Conservation (phyloP, 305 asterid genomes). For the Fraxinus dipetala region DNA sequence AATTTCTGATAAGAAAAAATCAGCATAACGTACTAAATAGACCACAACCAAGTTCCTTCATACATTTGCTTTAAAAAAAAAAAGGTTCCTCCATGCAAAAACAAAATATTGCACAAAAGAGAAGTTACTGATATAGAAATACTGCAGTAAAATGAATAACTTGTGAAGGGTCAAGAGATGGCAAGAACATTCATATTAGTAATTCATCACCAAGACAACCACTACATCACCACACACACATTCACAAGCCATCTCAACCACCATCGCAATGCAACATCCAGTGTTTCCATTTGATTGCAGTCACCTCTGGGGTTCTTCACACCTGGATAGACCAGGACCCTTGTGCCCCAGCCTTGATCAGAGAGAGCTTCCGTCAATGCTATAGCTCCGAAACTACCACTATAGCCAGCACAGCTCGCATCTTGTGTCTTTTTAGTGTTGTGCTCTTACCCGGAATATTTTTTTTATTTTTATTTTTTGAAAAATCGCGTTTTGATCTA, state of each 20-base stretch:
- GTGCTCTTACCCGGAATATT: neutral
- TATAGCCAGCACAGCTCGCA: neutral
- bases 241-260: neutral
- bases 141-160: neutral
- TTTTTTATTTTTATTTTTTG: neutral
- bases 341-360: neutral
- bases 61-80: neutral
- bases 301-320: neutral
- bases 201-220: neutral
- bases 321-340: neutral
- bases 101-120: neutral
- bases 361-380: neutral
- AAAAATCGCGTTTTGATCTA: neutral
- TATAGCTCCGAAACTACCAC: neutral
- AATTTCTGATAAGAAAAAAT: neutral
- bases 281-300: neutral
- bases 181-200: neutral
- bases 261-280: neutral
- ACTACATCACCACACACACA: neutral
- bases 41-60: neutral
- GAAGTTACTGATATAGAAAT: neutral
- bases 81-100: neutral
- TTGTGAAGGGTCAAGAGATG: neutral
- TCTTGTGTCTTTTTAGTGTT: neutral
- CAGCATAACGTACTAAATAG: neutral